Evolutionary conservation across 768 basidiomycete species (phyloP).

Genomic region (Leucocoprinus sp.): DNA sequence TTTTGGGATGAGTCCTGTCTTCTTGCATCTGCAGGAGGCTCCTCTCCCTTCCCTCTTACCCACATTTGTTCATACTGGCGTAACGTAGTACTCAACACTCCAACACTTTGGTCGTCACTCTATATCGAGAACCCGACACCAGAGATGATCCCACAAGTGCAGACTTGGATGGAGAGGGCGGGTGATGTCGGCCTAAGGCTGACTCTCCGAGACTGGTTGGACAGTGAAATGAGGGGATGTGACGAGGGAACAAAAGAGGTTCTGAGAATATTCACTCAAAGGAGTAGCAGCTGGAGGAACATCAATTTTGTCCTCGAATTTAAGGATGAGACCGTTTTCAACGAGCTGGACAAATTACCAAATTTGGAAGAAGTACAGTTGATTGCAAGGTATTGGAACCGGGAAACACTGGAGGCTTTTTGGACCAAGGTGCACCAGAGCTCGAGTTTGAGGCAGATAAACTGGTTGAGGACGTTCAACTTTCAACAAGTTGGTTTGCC

Average conservation of each 20-base stretch:
- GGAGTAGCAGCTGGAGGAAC: background rate
- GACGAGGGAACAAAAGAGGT: conserved; percentile 4
- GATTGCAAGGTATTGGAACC: conserved; percentile 1
- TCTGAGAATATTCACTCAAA: conserved; percentile 1
- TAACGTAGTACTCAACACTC: background rate
- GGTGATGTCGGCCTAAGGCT: background rate
- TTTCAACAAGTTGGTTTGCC: background rate
- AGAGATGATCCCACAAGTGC: background rate
- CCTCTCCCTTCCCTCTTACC: conserved; percentile 1
- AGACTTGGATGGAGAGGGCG: conserved; percentile 6
- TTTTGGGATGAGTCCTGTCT: conserved; percentile 3
- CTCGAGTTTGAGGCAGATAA: background rate
- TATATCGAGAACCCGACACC: conserved; percentile 3
- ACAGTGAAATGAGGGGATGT: conserved; percentile 2
- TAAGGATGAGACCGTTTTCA: background rate
- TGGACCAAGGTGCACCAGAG: conserved; percentile 4
- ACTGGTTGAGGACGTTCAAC: background rate
- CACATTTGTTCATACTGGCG: conserved; percentile 9
- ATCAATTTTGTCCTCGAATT: conserved; percentile 6
- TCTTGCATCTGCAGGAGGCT: background rate
- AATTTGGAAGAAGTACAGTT: background rate
- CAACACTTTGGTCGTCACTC: conserved; percentile 4
- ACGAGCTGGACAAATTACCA: background rate
- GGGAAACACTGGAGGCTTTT: background rate
- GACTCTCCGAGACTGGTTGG: conserved; percentile 2